These are phyloP conservation scores for Trifolium dubium DNA, from an alignment of 306 rosid species.

Conservation along the genomic window DNA sequence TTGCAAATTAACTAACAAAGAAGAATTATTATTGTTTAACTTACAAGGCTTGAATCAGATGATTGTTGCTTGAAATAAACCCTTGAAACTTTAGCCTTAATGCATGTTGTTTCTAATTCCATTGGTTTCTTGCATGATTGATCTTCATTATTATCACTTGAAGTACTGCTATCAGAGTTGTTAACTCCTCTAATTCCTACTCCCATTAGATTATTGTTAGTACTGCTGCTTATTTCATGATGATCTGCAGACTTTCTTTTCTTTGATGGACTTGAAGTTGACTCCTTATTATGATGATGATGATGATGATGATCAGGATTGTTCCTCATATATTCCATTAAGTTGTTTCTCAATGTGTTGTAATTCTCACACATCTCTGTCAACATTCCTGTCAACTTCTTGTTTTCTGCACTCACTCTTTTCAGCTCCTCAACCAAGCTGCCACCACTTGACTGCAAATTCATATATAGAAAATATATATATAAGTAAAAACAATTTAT, in stretches of 20 bases:
- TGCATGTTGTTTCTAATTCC: constrained; percentile 53
- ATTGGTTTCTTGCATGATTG: constrained; percentile 81
- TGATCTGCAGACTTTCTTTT: not conserved
- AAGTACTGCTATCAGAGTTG: constrained; percentile 82
- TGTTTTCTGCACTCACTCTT: constrained; percentile 83
- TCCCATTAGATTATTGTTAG: constrained; percentile 43
- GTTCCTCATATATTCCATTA: constrained; percentile 71
- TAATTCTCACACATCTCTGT: constrained; percentile 84
- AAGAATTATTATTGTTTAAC: not conserved
- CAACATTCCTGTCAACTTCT: constrained; percentile 79
- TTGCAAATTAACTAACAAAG: not conserved
- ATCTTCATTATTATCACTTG: constrained; percentile 78
- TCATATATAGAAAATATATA: constrained; percentile 11
- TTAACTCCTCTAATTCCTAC: constrained; percentile 18
- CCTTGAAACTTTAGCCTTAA: constrained; percentile 71
- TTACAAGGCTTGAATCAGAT: constrained; percentile 82
- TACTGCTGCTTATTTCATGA: constrained; percentile 49
- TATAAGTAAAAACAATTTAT: not conserved
- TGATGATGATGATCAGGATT: constrained; percentile 43
- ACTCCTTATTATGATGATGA: not conserved
- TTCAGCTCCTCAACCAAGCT: constrained; percentile 71
- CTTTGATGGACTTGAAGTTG: not conserved
- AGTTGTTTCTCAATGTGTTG: constrained; percentile 63
- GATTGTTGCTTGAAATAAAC: constrained; percentile 66
- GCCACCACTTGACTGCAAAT: constrained; percentile 56